A percentile compares a stretch with the other conserved stretches of the same genome.
Evolutionary conservation across 2,329 filamentous ascomycete species (phyloP).

Genomic region (Beauveria scarabaeidicola): DNA sequence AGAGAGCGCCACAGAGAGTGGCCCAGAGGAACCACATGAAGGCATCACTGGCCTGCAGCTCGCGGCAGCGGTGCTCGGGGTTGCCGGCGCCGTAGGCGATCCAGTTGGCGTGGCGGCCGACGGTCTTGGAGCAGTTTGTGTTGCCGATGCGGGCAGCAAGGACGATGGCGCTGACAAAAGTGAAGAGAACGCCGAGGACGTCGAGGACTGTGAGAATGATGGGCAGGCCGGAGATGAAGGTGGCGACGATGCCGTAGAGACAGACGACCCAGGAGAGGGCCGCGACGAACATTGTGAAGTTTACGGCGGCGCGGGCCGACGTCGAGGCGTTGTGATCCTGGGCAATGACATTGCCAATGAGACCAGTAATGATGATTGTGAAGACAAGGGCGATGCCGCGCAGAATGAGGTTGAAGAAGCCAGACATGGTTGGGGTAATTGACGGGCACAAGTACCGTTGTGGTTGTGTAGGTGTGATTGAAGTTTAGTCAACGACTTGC

Average conservation of each 20-base stretch:
- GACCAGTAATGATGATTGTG: constrained; percentile 44
- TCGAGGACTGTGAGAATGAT: constrained; percentile 49
- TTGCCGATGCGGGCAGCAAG: constrained; percentile 60
- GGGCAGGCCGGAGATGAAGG: constrained; percentile 45
- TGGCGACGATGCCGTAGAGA: constrained; percentile 51
- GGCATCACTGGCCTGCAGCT: constrained; percentile 64
- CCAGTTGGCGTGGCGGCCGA: constrained; percentile 34
- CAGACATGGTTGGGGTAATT: constrained; percentile 19
- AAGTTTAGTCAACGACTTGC: background rate
- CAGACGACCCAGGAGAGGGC: constrained; percentile 57
- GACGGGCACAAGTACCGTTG: no score
- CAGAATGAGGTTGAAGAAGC: constrained; percentile 36
- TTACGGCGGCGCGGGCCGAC: constrained; percentile 40
- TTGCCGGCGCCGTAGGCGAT: constrained; percentile 55
- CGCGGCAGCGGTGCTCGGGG: constrained; percentile 58
- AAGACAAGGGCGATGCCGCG: constrained; percentile 43
- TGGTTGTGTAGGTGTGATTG: background rate
- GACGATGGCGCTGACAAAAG: constrained; percentile 61
- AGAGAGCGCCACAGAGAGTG: constrained; percentile 47
- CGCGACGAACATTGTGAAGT: constrained; percentile 62
- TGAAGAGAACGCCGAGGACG: constrained; percentile 54
- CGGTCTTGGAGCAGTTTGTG: constrained; percentile 55
- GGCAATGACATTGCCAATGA: constrained; percentile 51
- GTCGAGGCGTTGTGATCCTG: constrained; percentile 35
- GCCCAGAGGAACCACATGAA: constrained; percentile 76